Conservation (phyloP, 495 filamentous ascomycete genomes). For the Penicillium maclennaniae region DNA sequence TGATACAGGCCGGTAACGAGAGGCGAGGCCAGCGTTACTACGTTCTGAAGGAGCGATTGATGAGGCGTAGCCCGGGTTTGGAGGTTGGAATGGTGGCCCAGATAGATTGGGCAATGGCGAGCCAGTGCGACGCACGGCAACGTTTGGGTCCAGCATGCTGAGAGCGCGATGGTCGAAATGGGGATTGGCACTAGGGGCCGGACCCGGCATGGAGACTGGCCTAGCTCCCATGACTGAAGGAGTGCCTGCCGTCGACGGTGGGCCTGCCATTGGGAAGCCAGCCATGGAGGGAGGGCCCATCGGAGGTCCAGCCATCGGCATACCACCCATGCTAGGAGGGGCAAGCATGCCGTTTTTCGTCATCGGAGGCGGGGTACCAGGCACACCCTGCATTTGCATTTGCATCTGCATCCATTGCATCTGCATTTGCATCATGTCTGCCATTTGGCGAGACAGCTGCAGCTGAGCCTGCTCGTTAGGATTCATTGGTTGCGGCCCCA, state of each 20-base stretch:
- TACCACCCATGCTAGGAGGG: conserved; percentile 23
- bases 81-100: conserved; percentile 26
- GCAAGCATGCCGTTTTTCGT: conserved; percentile 14
- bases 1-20: conserved; percentile 91
- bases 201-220: conserved; percentile 42
- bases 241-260: conserved; percentile 11
- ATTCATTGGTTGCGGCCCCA: conserved; percentile 23
- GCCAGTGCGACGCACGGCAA: conserved; percentile 47
- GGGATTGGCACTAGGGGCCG: conserved; percentile 4
- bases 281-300: conserved; percentile 18
- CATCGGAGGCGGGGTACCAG: conserved; percentile 19
- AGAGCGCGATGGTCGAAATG: conserved; percentile 56
- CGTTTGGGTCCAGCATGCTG: conserved; percentile 79
- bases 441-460: conserved; percentile 85
- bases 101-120: conserved; percentile 31
- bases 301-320: conserved; percentile 18
- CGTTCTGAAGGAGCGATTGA: conserved; percentile 92
- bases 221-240: conserved; percentile 20
- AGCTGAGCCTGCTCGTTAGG: conserved; percentile 73
- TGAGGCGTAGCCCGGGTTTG: conserved; percentile 53
- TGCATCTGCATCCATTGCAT: conserved; percentile 77
- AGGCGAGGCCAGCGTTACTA: conserved; percentile 84
- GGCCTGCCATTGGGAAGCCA: conserved; percentile 10
- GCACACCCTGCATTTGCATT: conserved; percentile 66
- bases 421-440: conserved; percentile 87